Percentiles rank a stretch among this genome's conserved stretches.
Conservation (phyloP, 148 eudicot genomes). For the Oxyria digyna region DNA sequence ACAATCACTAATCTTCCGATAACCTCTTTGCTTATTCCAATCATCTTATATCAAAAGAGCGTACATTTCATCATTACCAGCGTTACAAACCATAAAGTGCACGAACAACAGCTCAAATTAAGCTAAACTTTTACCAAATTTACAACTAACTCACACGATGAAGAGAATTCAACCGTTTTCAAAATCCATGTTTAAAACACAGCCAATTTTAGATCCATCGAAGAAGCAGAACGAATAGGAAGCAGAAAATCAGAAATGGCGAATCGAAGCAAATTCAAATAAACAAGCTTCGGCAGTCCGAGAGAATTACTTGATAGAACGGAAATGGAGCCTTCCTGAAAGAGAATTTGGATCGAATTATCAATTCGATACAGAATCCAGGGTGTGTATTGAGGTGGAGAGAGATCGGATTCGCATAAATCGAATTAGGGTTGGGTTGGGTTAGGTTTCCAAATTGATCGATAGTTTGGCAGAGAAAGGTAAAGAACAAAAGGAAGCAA, state of each 20-base stretch:
- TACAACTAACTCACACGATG: neutral
- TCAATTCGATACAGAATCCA: neutral
- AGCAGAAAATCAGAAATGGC: neutral
- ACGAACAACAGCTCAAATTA: neutral
- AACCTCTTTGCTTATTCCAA: neutral
- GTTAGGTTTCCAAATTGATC: constrained; percentile 8
- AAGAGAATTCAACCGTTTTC: neutral
- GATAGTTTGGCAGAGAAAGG: neutral
- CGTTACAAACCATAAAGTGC: neutral
- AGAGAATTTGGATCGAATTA: neutral
- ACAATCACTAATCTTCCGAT: neutral
- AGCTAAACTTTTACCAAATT: neutral
- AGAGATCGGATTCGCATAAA: neutral
- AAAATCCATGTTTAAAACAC: neutral
- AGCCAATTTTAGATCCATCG: neutral
- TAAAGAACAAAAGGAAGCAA: neutral
- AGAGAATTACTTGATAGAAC: neutral
- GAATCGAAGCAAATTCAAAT: neutral
- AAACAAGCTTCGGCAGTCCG: neutral
- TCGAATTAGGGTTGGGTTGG: constrained; percentile 7
- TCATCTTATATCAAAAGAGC: neutral
- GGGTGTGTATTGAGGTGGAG: neutral
- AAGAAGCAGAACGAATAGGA: neutral
- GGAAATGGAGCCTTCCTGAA: neutral
- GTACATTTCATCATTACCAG: neutral